phyloP scores from a whole-genome alignment of 179 eudicot species.

The Silene coronaria region DNA sequence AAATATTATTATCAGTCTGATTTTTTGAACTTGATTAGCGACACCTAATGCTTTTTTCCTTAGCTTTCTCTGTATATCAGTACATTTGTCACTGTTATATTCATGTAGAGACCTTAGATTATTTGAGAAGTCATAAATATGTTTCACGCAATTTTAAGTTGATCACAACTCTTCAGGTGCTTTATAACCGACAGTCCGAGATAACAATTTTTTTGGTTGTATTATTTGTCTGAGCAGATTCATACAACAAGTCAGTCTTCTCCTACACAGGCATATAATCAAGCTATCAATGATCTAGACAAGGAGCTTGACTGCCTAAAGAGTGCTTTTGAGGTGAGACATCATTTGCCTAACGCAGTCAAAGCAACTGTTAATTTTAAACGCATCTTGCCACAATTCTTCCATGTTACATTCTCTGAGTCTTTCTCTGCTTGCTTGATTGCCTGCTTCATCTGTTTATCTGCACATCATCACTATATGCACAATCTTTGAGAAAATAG shows the following conservation, averaged over 20 bases:
- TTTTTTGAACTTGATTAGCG: not conserved
- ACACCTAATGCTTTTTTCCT: no score
- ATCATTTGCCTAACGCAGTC: not conserved
- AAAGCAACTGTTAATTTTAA: not conserved
- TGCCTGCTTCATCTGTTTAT: no score
- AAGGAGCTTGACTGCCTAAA: constrained; percentile 88
- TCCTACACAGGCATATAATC: constrained; percentile 92
- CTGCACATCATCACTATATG: not conserved
- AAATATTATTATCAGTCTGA: not conserved
- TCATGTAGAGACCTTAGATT: not conserved
- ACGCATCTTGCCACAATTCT: not conserved
- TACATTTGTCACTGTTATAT: no score
- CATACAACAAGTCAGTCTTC: constrained; percentile 96
- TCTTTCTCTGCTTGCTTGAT: not conserved
- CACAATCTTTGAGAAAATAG: not conserved
- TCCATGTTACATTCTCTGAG: not conserved
- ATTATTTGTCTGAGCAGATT: constrained; percentile 41
- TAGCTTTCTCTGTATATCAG: no score
- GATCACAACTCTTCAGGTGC: not conserved
- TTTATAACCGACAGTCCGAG: not conserved
- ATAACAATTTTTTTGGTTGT: not conserved
- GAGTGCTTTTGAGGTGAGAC: constrained; percentile 77
- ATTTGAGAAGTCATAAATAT: not conserved
- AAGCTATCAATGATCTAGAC: constrained; percentile 91
- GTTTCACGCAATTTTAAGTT: not conserved